Base-by-base conservation (phyloP, 2,329 filamentous ascomycete genomes). In the Aspergillus luchuensis region DNA sequence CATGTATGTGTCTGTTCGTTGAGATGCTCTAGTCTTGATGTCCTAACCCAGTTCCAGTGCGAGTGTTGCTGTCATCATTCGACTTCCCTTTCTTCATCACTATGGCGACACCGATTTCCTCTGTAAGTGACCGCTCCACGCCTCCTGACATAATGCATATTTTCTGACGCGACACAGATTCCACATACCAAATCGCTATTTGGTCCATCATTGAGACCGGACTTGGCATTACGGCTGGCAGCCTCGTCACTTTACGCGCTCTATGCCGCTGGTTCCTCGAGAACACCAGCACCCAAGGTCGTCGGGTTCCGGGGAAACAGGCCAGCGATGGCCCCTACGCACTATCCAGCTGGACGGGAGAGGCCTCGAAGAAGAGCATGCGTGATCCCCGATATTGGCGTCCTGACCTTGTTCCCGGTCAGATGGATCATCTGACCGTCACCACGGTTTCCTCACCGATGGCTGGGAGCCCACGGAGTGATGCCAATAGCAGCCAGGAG, bases 131-230 rank as follows among this genome's bases (percentile, higher is more conserved):
- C 7, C 19, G 5, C 19, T 1, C 28, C 36, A 1, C 2, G 11
- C 1, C 15, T 11, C 15, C 4, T 5, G 5, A 8, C 6, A 11
- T 1, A 21, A 15, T 0, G 4, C n/a, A 21, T 6, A 10, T 4
- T 13, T 36, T 6, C 53, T 58, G 17, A 75, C 69, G 11, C 67
- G 11, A 72, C 3, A 13, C 21, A 76, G 76, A 73, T 63, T 75
- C 80, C 51, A 82, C 80, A 2, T 59, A 74, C 74, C 60, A 79
- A 79, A 76, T 80, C 50, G 72, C 76, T 41, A 77, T 80, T 33
- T 75, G 71, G 71, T 74, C 72, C 17, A 66, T 71, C 19, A 59
- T 74, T 36, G 72, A 75, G 62, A 69, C 69, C 3, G 70, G 72
- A 2, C 66, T 75, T 3, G 72, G 76, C n/a, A 79, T 80, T 53